Evolutionary conservation across 495 filamentous ascomycete genomes (phyloP).

Genomic region (Parmelia sp.): DNA sequence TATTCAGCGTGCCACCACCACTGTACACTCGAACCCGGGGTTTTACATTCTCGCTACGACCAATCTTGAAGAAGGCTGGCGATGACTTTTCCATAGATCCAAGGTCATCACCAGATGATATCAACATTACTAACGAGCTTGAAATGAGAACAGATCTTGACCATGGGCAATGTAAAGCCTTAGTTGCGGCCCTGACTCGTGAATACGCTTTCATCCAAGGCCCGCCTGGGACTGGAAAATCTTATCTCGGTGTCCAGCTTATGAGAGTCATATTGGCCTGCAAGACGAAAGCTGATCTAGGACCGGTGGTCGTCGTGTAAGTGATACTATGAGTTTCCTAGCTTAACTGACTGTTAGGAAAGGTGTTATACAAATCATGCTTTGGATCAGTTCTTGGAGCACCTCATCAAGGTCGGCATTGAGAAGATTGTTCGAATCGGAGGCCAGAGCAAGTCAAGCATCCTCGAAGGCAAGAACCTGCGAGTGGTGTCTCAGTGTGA

Average conservation of each 20-base stretch:
- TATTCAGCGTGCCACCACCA: conserved; percentile 43
- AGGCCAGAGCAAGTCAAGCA: conserved; percentile 54
- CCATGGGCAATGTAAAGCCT: conserved; percentile 50
- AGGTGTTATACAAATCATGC: conserved; percentile 66
- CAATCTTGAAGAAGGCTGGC: conserved; percentile 38
- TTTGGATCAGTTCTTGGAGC: conserved; percentile 65
- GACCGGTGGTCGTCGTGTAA: conserved; percentile 53
- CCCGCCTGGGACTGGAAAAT: conserved; percentile 77
- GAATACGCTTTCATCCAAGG: conserved; percentile 66
- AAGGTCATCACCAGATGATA: conserved; percentile 33
- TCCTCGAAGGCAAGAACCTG: conserved; percentile 26
- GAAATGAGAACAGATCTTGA: conserved; percentile 43
- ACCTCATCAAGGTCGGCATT: conserved; percentile 49
- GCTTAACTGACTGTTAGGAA: background rate
- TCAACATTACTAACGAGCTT: conserved; percentile 37
- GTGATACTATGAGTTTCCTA: background rate
- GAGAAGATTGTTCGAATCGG: conserved; percentile 66
- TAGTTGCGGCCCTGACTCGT: conserved; percentile 51
- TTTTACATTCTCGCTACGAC: conserved; percentile 49
- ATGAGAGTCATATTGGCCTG: conserved; percentile 60
- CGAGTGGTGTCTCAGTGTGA: conserved; percentile 22
- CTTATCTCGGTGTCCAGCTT: conserved; percentile 50
- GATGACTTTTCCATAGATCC: conserved; percentile 29
- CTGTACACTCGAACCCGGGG: conserved; percentile 44
- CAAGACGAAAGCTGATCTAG: conserved; percentile 41